Evolutionary conservation across 306 rosid genomes (phyloP), one percentile per base, ranked within the genome.

Genomic region (Vachellia pachyceras): DNA sequence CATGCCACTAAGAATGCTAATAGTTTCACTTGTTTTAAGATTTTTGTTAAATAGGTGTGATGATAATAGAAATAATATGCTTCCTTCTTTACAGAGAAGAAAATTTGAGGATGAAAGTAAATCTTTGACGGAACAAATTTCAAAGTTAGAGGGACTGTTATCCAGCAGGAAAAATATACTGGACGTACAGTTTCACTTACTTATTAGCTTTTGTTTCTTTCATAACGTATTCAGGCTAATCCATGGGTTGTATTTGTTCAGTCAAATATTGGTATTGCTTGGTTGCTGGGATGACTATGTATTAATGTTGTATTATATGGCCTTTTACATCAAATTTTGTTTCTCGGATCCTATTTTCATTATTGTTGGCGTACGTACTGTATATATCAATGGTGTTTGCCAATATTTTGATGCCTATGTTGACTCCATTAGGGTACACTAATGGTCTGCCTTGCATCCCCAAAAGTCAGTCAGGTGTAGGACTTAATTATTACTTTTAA

Each of bases 131-230:
- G 96, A 90, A 41, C 93, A 91, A 80, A 93, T 95, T 77, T 87
- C 90, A 64, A 90, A 90, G 87, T 82, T 95, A 72, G 99, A 89
- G 89, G 94, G 90, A 83, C 90, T 95, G 73, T 86, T 95, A 81
- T 91, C 98, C 76, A 89, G 88, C 90, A 86, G 82, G 92, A 91
- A 87, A 76, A 82, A 88, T 82, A 90, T 95, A 76, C 84, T 95
- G 40, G 90, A 91, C 98, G 99, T 95, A 90, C 73, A 25, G 50
- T 70, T 64, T 70, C 42, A 77, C 46, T 64, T 22, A 77, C 46
- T 64, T 22, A 22, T 55, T 69, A 41, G 15, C 35, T 52, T 52
- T 80, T 66, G 40, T 45, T 63, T 71, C 18, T 17, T 58, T 84
- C 18, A 61, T 63, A 69, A 10, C 44, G 70, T 70, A 25, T 46